Percentiles rank a stretch among this genome's conserved stretches.
Evolutionary conservation across 495 filamentous ascomycete genomes (phyloP).

Genomic region (Astrothelium subdiscretum): DNA sequence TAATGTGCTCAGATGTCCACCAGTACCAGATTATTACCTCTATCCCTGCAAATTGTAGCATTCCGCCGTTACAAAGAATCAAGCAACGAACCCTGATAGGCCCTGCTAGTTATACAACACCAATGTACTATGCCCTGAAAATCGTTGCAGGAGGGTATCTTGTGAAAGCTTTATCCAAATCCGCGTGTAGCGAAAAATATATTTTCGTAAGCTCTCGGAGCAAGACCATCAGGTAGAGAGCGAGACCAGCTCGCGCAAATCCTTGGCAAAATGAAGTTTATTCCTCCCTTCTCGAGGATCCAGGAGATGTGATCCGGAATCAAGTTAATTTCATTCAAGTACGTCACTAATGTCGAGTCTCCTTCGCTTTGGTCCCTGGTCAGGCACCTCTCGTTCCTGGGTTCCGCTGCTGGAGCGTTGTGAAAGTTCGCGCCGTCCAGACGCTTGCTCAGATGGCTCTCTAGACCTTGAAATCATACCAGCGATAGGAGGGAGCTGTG

Average conservation of each 20-base stretch:
- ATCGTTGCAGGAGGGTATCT: conserved; percentile 1
- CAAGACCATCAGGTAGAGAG: neutral
- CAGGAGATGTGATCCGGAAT: neutral
- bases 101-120: neutral
- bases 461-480: neutral
- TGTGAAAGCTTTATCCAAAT: neutral
- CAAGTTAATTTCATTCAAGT: neutral
- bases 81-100: too few species aligned
- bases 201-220: neutral
- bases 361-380: neutral
- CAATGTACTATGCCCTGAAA: neutral
- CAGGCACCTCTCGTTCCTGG: neutral
- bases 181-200: neutral
- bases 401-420: neutral
- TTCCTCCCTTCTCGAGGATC: neutral
- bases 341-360: conserved; percentile 4
- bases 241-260: neutral
- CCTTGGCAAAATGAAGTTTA: neutral
- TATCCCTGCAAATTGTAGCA: neutral
- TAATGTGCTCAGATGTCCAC: neutral
- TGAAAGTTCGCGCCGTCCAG: neutral
- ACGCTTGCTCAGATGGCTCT: neutral
- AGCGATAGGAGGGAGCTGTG: neutral
- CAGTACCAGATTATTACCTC: neutral
- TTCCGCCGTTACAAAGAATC: neutral